Percentiles rank a stretch among this genome's conserved stretches.
phyloP scores from a whole-genome alignment of 306 rosid genomes.

The Cucumis cinereus region DNA sequence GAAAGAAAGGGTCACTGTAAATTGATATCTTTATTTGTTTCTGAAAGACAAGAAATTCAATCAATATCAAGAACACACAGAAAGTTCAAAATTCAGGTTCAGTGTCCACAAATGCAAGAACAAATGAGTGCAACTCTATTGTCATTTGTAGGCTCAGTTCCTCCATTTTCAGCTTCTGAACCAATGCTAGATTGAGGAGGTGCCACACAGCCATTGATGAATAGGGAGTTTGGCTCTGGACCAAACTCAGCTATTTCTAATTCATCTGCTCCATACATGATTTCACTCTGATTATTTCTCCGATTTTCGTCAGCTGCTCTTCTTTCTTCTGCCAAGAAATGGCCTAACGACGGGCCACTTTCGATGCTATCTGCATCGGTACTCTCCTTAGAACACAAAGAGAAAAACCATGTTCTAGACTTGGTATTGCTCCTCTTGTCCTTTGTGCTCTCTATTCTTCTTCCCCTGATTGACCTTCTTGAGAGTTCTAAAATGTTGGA shows the following conservation, averaged over 20 bases:
- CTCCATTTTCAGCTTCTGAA: slow-evolving; percentile 15
- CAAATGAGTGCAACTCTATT: slow-evolving; percentile 18
- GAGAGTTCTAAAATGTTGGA: slow-evolving; percentile 48
- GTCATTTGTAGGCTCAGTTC: not conserved
- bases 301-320: slow-evolving; percentile 27
- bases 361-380: slow-evolving; percentile 20
- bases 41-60: slow-evolving; percentile 1
- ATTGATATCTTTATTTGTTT: not conserved
- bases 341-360: slow-evolving; percentile 29
- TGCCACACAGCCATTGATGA: slow-evolving; percentile 36
- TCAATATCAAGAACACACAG: not conserved
- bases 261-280: slow-evolving; percentile 26
- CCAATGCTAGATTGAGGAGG: slow-evolving; percentile 31
- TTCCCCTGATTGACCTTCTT: slow-evolving; percentile 45
- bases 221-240: slow-evolving; percentile 30
- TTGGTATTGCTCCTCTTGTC: slow-evolving; percentile 22
- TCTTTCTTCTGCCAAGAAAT: slow-evolving; percentile 44
- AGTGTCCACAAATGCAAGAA: slow-evolving; percentile 29
- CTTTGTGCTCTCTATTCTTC: slow-evolving; percentile 23
- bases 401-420: slow-evolving; percentile 26
- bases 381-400: slow-evolving; percentile 24
- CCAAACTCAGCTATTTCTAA: slow-evolving; percentile 15
- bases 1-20: not conserved
- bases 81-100: not conserved
- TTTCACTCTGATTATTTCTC: slow-evolving; percentile 14